Base-by-base conservation (phyloP, 2,329 filamentous ascomycete species). In the Aspergillus terreus region DNA sequence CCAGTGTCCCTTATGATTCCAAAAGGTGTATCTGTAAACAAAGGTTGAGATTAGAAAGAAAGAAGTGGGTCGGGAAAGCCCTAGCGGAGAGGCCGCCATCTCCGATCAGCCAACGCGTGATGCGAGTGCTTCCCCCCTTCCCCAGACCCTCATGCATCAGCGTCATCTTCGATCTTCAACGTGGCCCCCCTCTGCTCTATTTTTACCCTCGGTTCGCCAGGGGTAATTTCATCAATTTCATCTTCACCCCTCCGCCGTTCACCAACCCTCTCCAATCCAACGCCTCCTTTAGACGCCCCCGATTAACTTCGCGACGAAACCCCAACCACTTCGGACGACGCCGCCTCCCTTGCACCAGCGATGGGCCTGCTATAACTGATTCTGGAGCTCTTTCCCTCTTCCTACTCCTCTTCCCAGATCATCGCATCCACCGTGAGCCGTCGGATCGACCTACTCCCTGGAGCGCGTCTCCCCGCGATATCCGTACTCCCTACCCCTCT, bases 91-190 rank as follows among this genome's bases (percentile, higher is more conserved):
- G 45, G 33, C 36, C 27, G 23, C 40, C 40, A 42, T 42, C 40
- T 42, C 40, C 40, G 40, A 42, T 42, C 15, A 7, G 35, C 35
- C 35, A 42, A 23, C 44, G 40, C 45, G 55, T 55, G 53, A 57
- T 59, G 51, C 40, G 44, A 19, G 19, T 19, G 19, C 42, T 30
- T 50, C 36, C 50, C 49, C 49, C 50, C 50, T 56, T 60, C 58
- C 58, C 58, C 58, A 59, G 58, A 61, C 49, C 51, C 47, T 51
- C 52, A 49, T 54, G 53, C 49, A 46, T 47, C 53, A 46, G 7
- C 23, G 23, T 23, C 23, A 23, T 23, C 23, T 23, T 23, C 44
- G 32, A 60, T 59, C 53, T 54, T 56, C 59, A 62, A 62, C 58
- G 58, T 62, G 55, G 57, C 58, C 51, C 52, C 58, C 51, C 51